A percentile compares a stretch with the other conserved stretches of the same genome.
Evolutionary conservation across 2,329 filamentous ascomycete genomes (phyloP).

Genomic region (Parasarocladium wereldwijsianum): DNA sequence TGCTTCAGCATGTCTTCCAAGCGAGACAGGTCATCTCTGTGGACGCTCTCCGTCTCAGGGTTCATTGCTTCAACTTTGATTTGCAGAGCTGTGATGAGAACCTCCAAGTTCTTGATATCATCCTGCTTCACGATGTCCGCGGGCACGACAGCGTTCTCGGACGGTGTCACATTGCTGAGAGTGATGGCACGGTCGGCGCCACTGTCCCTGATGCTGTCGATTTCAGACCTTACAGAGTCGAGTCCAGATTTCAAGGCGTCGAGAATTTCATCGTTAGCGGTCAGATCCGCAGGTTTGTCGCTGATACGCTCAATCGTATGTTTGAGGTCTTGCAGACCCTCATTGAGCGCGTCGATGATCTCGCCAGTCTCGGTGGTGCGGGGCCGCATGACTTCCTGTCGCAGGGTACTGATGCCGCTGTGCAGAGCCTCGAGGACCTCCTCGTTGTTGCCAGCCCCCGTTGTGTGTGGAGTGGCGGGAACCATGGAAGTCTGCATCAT

Average conservation of each 20-base stretch:
- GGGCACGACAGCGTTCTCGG: constrained; percentile 17
- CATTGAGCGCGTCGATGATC: constrained; percentile 77
- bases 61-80: constrained; percentile 58
- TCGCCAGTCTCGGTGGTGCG: constrained; percentile 59
- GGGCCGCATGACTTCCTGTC: constrained; percentile 56
- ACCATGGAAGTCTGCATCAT: constrained; percentile 58
- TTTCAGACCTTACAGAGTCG: constrained; percentile 59
- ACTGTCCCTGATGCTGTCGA: constrained; percentile 58
- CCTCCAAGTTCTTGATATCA: constrained; percentile 76
- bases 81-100: constrained; percentile 66
- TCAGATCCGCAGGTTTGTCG: constrained; percentile 69
- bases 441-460: constrained; percentile 28
- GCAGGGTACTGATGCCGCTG: constrained; percentile 58
- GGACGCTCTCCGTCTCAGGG: constrained; percentile 18
- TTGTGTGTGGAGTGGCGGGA: constrained; percentile 33
- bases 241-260: constrained; percentile 68
- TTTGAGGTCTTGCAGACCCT: constrained; percentile 67
- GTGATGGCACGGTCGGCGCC: constrained; percentile 36
- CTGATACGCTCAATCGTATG: constrained; percentile 62
- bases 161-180: constrained; percentile 17
- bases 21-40: constrained; percentile 38
- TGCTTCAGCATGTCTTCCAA: constrained; percentile 34
- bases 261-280: constrained; percentile 76
- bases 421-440: constrained; percentile 59
- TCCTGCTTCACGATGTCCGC: constrained; percentile 45